A percentile compares a stretch with the other conserved stretches of the same genome.
Conservation (phyloP, 345 rosid genomes). For the Geranium rotundifolium region DNA sequence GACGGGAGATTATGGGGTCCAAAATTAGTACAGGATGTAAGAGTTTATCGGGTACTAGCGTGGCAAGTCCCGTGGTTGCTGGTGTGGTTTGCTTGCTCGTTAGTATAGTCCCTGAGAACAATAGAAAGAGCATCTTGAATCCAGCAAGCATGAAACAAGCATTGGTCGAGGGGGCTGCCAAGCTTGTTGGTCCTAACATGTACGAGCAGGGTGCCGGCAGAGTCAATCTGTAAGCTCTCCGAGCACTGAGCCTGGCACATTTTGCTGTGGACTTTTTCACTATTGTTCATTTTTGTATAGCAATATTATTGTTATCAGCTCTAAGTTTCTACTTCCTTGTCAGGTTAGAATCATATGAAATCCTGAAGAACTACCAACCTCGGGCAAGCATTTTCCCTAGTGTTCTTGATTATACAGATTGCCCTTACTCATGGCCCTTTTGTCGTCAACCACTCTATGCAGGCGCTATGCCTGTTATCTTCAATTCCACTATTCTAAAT, state of each 20-base stretch:
- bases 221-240: constrained; percentile 74
- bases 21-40: constrained; percentile 95
- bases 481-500: constrained; percentile 81
- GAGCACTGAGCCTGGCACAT: background rate
- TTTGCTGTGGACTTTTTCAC: constrained; percentile 8
- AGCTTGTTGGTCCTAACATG: constrained; percentile 89
- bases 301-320: constrained; percentile 2
- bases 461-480: constrained; percentile 91
- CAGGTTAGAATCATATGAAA: constrained; percentile 97
- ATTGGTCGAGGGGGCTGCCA: constrained; percentile 96
- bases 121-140: constrained; percentile 60
- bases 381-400: constrained; percentile 94
- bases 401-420: constrained; percentile 69
- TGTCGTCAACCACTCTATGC: constrained; percentile 94
- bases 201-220: constrained; percentile 99
- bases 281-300: background rate
- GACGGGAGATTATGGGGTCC: constrained; percentile 92
- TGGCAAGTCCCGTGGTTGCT: constrained; percentile 99
- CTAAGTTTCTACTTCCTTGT: constrained; percentile 29
- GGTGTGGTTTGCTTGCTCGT: constrained; percentile 93
- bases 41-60: constrained; percentile 96
- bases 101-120: constrained; percentile 67
- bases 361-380: constrained; percentile 76
- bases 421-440: constrained; percentile 98
- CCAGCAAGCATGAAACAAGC: constrained; percentile 99